phyloP scores from a whole-genome alignment of 306 rosid genomes.

The Cicer pinnatifidum region DNA sequence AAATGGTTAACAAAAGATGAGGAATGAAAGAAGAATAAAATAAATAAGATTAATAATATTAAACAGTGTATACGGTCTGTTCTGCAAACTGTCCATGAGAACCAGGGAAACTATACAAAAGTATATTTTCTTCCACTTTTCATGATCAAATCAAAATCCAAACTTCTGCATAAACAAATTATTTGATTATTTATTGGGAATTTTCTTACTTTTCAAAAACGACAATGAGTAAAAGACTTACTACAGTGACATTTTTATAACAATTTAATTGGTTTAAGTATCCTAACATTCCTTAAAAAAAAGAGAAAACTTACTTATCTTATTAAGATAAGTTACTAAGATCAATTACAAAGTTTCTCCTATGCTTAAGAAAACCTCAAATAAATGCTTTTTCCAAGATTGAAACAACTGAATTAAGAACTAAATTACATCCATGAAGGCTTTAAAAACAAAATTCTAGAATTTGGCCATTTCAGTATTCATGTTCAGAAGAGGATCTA shows the following conservation, averaged over 20 bases:
- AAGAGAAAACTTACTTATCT: not conserved
- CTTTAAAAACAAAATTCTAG: slow-evolving; percentile 16
- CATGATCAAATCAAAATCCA: not conserved
- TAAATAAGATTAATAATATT: slow-evolving; percentile 8
- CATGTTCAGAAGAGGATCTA: not conserved
- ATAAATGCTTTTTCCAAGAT: slow-evolving; percentile 11
- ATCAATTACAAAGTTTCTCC: slow-evolving; percentile 20
- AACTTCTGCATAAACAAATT: not conserved
- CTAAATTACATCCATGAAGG: slow-evolving; percentile 13
- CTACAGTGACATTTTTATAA: not conserved
- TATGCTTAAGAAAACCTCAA: slow-evolving; percentile 20
- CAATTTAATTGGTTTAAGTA: slow-evolving; percentile 29
- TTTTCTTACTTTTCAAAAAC: not conserved
- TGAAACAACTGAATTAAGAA: slow-evolving; percentile 28
- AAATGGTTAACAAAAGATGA: not conserved
- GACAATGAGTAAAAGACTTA: not conserved
- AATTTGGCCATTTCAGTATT: slow-evolving; percentile 1
- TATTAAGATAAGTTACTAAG: slow-evolving; percentile 4
- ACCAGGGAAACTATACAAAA: not conserved
- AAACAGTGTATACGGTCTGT: slow-evolving; percentile 5
- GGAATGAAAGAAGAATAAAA: slow-evolving; percentile 14
- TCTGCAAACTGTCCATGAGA: slow-evolving; percentile 28
- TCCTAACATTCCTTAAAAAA: not conserved
- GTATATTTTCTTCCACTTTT: not conserved
- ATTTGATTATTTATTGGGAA: not conserved